These are phyloP conservation scores for Collybiopsis confluens DNA, from an alignment of 768 basidiomycete genomes.

Conservation along the genomic window DNA sequence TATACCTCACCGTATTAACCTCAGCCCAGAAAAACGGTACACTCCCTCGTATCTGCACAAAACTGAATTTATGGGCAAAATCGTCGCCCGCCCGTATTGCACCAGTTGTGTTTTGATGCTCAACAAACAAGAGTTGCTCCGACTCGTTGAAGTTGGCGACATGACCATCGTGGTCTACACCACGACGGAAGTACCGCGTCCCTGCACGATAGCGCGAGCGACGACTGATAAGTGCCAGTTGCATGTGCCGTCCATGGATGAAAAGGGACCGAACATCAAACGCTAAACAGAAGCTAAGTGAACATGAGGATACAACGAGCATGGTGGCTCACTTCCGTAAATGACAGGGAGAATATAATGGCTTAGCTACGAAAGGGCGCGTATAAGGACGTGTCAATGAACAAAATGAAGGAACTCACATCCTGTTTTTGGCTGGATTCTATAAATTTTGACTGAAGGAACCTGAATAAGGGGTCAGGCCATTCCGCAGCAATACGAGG, in stretches of 20 bases:
- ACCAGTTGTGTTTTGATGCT: slow-evolving; percentile 43
- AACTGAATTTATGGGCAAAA: slow-evolving; percentile 66
- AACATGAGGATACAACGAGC: background rate
- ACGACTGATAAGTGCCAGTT: slow-evolving; percentile 86
- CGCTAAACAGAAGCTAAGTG: slow-evolving; percentile 41
- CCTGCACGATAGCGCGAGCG: slow-evolving; percentile 93
- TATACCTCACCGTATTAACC: slow-evolving; percentile 91
- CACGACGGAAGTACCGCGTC: slow-evolving; percentile 94
- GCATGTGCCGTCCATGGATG: slow-evolving; percentile 75
- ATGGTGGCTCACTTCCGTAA: slow-evolving; percentile 78
- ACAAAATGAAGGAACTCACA: slow-evolving; percentile 39
- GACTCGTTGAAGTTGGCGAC: slow-evolving; percentile 99
- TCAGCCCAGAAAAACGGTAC: slow-evolving; percentile 97
- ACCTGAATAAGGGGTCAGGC: slow-evolving; percentile 20
- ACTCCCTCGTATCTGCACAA: slow-evolving; percentile 91
- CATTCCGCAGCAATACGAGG: background rate
- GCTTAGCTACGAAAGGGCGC: slow-evolving; percentile 54
- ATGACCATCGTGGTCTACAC: slow-evolving; percentile 84
- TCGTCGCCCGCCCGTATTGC: slow-evolving; percentile 38
- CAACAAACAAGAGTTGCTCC: slow-evolving; percentile 86
- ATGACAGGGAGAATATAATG: slow-evolving; percentile 89
- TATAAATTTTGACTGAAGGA: slow-evolving; percentile 33
- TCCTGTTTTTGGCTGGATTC: slow-evolving; percentile 49
- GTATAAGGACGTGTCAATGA: background rate
- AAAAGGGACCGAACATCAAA: slow-evolving; percentile 78